A percentile compares a stretch with the other conserved stretches of the same genome.
Evolutionary conservation across 2,329 filamentous ascomycete genomes (phyloP).

Genomic region (Ilyonectria mors-panacis): DNA sequence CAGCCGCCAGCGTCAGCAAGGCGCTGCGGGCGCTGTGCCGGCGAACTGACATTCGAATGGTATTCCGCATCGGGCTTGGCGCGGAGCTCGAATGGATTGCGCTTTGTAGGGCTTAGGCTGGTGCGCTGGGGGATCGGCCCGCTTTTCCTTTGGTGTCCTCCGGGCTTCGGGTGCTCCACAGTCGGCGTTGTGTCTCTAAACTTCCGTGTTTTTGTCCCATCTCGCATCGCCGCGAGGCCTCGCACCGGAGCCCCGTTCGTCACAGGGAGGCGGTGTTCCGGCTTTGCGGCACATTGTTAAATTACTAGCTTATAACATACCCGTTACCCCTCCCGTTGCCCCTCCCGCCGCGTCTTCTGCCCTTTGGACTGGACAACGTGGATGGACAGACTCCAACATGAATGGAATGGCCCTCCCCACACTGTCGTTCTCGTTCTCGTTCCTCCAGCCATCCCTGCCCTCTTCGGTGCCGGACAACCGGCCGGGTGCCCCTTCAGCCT

Average conservation of each 20-base stretch:
- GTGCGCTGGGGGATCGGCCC: not conserved
- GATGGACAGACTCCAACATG: not conserved
- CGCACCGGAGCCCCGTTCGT: not conserved
- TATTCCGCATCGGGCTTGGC: slow-evolving; percentile 22
- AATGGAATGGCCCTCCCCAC: not conserved
- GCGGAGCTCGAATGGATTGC: slow-evolving; percentile 23
- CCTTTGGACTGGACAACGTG: not conserved
- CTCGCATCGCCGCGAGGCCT: slow-evolving; percentile 4
- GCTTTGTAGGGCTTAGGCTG: slow-evolving; percentile 23
- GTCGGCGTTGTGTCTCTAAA: slow-evolving; percentile 3
- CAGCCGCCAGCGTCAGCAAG: not conserved
- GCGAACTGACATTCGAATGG: slow-evolving; percentile 22
- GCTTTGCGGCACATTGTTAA: not conserved
- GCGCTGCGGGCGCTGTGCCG: not conserved
- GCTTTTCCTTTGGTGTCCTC: not conserved
- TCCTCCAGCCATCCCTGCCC: not conserved
- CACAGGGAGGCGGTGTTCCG: slow-evolving; percentile 13
- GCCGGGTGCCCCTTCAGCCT: not conserved
- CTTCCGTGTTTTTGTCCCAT: slow-evolving; percentile 5
- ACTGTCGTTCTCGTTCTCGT: not conserved
- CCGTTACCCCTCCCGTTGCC: not conserved
- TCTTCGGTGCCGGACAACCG: slow-evolving; percentile 10
- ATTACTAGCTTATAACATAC: not conserved
- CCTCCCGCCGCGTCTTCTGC: not conserved
- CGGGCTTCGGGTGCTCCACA: slow-evolving; percentile 21